phyloP scores from a whole-genome alignment of 768 basidiomycete species.

The Pseudohyphozyma bogoriensis region DNA sequence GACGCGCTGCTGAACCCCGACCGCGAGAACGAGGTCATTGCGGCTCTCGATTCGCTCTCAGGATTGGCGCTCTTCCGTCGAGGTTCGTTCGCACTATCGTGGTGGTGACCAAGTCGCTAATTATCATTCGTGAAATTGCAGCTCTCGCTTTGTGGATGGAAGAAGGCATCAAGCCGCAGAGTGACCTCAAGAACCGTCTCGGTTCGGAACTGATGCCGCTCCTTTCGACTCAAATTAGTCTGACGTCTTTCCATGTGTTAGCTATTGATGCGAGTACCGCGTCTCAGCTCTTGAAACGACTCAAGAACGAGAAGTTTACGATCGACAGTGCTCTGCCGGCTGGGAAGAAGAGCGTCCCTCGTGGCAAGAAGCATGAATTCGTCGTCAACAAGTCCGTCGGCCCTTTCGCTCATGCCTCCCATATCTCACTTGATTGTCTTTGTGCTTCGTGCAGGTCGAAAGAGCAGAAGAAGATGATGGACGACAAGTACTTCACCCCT shows the following conservation, averaged over 20 bases:
- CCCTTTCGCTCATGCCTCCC: too few relatives aligned
- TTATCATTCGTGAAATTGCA: neutral
- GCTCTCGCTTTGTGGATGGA: constrained; percentile 3
- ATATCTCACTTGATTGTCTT: neutral
- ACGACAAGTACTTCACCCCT: constrained; percentile 16
- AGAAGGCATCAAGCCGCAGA: constrained; percentile 5
- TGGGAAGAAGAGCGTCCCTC: constrained; percentile 3
- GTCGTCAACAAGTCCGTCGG: constrained; percentile 15
- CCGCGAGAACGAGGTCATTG: constrained; percentile 10
- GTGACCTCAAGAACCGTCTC: constrained; percentile 6
- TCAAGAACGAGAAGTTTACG: constrained; percentile 13
- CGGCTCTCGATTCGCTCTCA: constrained; percentile 13
- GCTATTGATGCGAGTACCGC: constrained; percentile 14
- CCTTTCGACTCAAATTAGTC: too few relatives aligned
- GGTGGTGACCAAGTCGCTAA: neutral
- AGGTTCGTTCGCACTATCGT: neutral
- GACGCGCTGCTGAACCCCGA: neutral
- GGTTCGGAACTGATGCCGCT: neutral
- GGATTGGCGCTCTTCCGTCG: constrained; percentile 21
- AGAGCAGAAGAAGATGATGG: constrained; percentile 8
- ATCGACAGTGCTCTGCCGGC: constrained; percentile 1
- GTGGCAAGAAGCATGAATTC: neutral
- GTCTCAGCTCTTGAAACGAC: constrained; percentile 15
- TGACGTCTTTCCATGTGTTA: neutral
- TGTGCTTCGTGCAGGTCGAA: neutral